Evolutionary conservation across 2,329 filamentous ascomycete genomes (phyloP), one percentile per base, ranked within the genome.

Genomic region (Sporothrix dimorphospora): DNA sequence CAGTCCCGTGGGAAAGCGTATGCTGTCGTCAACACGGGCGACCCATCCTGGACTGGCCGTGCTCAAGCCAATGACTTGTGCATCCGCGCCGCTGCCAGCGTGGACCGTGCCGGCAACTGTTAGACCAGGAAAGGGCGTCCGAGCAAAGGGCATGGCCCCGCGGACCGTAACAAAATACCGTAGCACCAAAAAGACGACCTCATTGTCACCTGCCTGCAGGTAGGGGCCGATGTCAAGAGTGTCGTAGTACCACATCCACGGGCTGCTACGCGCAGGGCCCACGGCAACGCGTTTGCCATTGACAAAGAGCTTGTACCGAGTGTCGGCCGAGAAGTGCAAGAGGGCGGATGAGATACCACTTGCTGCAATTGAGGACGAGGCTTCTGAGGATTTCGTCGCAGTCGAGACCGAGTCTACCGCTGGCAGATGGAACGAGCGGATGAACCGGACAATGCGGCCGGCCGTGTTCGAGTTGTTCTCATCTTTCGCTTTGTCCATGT

Each of bases 271-370:
- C 1, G 78, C 76, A 2, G 82, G 82, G 1, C 82, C 82, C 2
- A 81, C 77, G 3, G 79, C 77, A 16, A 82, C 76, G 11, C 79
- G 77, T 0, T n/a, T 66, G 3, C 78, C 78, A 76, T 84, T 84
- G 53, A 84, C 77, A 38, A 76, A 78, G 2, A 84, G 76, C 69
- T 84, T 83, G 76, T 84, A 84, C 9, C 81, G 78, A 5, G 82
- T 84, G 49, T 84, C 82, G 6, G 82, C 82, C 0, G 81, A 79
- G 73, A 80, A 57, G 21, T 73, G 74, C 63, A 75, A 38, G 5
- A 70, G 14, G 0, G 66, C 77, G 14, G 63, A 38, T 9, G 42
- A 30, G 14, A 30, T 24, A 9, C 9, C 47, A 9, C 6, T 70
- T 78, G 75, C 0, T 16, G 6, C 7, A 27, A 7, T 30, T 0